Percentiles rank a stretch among this genome's conserved stretches.
Evolutionary conservation across 2,329 filamentous ascomycete genomes (phyloP).

Genomic region (Ustilaginoidea virens): DNA sequence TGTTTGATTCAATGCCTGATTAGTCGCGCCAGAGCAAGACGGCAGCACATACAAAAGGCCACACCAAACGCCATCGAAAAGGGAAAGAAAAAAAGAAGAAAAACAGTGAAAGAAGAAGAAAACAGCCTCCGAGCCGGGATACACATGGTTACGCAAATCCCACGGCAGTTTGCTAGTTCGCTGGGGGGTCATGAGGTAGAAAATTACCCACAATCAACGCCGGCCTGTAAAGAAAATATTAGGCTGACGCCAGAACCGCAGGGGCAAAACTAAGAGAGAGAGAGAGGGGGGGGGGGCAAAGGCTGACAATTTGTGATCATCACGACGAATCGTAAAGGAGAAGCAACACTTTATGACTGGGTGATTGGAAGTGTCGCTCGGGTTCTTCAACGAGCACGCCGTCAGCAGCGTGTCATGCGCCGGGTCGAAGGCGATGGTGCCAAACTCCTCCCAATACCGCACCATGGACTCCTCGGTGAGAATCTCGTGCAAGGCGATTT

Average conservation of each 20-base stretch:
- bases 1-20: too few species aligned
- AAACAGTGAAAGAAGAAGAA: neutral
- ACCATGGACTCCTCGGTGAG: conserved; percentile 89
- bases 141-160: too few species aligned
- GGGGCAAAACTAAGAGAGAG: too few species aligned
- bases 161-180: conserved; percentile 3
- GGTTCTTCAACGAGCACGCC: conserved; percentile 79
- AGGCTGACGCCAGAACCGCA: too few species aligned
- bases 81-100: too few species aligned
- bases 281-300: too few species aligned
- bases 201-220: conserved; percentile 96
- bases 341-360: conserved; percentile 86
- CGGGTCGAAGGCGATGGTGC: conserved; percentile 89
- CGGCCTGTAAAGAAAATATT: conserved; percentile 43
- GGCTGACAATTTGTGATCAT: conserved; percentile 95
- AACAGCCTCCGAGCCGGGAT: too few species aligned
- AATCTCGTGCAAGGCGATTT: conserved; percentile 89
- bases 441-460: conserved; percentile 98
- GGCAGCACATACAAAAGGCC: too few species aligned
- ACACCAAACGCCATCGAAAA: too few species aligned
- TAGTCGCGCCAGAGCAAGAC: too few species aligned
- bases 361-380: conserved; percentile 50
- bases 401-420: conserved; percentile 91
- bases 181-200: conserved; percentile 59
- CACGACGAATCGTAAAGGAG: conserved; percentile 88